A percentile compares a stretch with the other conserved stretches of the same genome.
Conservation (phyloP, 2,329 filamentous ascomycete species). For the Pleochaeta shiraiana region DNA sequence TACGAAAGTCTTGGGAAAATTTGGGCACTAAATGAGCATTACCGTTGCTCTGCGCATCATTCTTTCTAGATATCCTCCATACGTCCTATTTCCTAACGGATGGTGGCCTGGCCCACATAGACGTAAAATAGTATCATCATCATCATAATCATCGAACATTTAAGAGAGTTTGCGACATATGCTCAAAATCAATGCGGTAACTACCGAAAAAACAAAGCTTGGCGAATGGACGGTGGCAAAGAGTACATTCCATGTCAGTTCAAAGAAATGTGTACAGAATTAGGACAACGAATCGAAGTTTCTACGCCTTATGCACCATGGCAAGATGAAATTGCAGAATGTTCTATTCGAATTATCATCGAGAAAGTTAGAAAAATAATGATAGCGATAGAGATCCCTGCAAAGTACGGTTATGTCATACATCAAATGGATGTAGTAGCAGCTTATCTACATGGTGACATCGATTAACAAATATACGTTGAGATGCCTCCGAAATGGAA, state of each 20-base stretch:
- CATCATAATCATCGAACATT: neutral
- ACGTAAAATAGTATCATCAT: no score
- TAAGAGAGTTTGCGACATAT: neutral
- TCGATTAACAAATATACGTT: neutral
- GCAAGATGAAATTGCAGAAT: constrained; percentile 4
- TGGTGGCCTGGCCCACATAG: no score
- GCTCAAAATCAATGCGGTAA: neutral
- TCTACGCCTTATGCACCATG: neutral
- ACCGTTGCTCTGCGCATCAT: no score
- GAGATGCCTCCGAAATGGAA: constrained; percentile 3
- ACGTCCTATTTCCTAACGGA: no score
- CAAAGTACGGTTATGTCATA: no score
- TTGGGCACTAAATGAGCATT: no score
- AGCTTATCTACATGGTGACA: constrained; percentile 1
- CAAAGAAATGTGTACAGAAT: neutral
- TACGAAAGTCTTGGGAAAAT: no score
- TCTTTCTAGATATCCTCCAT: no score
- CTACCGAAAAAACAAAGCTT: neutral
- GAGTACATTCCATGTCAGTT: neutral
- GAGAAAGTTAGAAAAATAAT: constrained; percentile 1
- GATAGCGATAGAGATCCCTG: neutral
- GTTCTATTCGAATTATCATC: neutral
- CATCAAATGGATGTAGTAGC: no score
- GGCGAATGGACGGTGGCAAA: neutral
- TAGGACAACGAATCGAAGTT: constrained; percentile 3